phyloP scores from a whole-genome alignment of 305 asterid species.

The Fraxinus paxiana region DNA sequence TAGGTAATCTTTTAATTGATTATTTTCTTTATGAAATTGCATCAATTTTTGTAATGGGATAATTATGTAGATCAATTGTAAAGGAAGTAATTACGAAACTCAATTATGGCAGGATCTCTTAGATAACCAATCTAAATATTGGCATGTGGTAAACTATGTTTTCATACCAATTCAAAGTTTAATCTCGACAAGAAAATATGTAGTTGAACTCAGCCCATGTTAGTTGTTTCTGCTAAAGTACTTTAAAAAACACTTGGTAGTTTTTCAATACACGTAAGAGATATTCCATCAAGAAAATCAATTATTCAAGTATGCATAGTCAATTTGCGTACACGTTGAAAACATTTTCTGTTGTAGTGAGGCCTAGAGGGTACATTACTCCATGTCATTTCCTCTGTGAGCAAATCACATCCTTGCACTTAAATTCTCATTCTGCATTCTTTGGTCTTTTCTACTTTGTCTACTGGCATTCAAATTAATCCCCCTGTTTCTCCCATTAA shows the following conservation, averaged over 20 bases:
- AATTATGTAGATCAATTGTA: neutral
- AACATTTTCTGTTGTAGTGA: neutral
- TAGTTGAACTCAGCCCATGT: neutral
- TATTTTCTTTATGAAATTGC: neutral
- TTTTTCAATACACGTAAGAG: neutral
- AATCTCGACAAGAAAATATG: neutral
- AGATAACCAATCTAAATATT: neutral
- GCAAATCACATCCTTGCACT: constrained; percentile 22
- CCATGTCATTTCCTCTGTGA: constrained; percentile 6
- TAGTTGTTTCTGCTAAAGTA: neutral
- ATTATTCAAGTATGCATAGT: neutral
- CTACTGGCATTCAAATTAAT: neutral
- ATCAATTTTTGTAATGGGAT: neutral
- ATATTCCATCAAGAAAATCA: neutral
- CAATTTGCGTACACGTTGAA: neutral
- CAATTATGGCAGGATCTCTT: neutral
- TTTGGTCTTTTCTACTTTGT: neutral
- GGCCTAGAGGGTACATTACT: neutral
- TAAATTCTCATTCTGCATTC: neutral
- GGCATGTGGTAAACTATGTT: neutral
- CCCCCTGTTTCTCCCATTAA: neutral
- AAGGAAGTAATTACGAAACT: neutral
- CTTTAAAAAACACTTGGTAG: neutral
- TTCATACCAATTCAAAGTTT: neutral
- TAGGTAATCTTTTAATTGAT: neutral